Conservation (phyloP, 257 asterid genomes). For the Penstemon davidsonii region DNA sequence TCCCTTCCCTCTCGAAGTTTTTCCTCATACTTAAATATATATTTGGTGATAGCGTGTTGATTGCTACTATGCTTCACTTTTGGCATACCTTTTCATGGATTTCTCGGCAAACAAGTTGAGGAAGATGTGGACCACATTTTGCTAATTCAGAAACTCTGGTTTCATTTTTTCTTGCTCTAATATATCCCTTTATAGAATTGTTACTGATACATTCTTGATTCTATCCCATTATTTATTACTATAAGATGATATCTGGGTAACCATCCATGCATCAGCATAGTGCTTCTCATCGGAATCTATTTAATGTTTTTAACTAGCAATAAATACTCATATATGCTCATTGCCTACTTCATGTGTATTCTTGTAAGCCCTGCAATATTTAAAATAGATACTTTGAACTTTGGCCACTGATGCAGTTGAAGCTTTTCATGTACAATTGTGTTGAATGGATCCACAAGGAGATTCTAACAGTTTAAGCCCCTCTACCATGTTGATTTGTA, state of each 20-base stretch:
- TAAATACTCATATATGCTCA: constrained; percentile 9
- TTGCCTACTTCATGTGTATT: constrained; percentile 10
- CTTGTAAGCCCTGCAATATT: constrained; percentile 5
- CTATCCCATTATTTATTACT: constrained; percentile 6
- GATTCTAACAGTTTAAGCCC: constrained; percentile 1
- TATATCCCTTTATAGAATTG: not conserved
- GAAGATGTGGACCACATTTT: constrained; percentile 2
- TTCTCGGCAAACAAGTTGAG: constrained; percentile 11
- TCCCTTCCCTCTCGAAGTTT: constrained; percentile 18
- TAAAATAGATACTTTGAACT: not conserved
- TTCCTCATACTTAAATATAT: constrained; percentile 19
- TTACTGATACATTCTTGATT: not conserved
- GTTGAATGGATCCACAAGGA: constrained; percentile 15
- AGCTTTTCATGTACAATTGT: constrained; percentile 3
- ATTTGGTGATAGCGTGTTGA: constrained; percentile 12
- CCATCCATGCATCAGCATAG: not conserved
- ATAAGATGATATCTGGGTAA: not conserved
- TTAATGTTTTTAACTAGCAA: constrained; percentile 13
- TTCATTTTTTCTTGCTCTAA: not conserved
- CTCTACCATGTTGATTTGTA: constrained; percentile 5
- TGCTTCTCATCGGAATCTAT: constrained; percentile 12
- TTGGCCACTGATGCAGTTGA: constrained; percentile 17
- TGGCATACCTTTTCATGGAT: constrained; percentile 5
- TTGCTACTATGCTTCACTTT: constrained; percentile 4
- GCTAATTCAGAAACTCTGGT: not conserved